Base-by-base conservation (phyloP, 805 yeast species). In the Candida nanaspora region DNA sequence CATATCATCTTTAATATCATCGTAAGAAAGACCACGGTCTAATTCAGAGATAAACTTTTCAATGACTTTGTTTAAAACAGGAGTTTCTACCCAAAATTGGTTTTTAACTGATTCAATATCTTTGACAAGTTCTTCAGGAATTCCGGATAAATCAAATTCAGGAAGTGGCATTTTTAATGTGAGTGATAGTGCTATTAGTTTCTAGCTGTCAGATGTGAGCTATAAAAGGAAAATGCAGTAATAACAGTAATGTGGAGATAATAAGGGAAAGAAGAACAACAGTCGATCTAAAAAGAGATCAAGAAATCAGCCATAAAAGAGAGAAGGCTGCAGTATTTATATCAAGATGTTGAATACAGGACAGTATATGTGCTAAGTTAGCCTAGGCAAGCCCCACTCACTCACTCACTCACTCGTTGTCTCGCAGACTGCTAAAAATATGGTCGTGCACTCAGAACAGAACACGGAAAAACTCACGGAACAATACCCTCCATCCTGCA, bases 11-110 rank as follows among this genome's bases (percentile, higher is more conserved):
- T 59, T 46, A 23, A 80, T 80, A 38, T 79, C 81, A 19, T 57
- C 52, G 49, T 69, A 68, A 39, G 69, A 57, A 47, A 70, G 61
- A 27, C 82, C 82, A 56, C 76, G 70, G 37, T 68, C 65, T 51
- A 76, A 64, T 54, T 76, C 82, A 35, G 59, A 49, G 41, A 72
- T 61, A 54, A 76, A 76, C 50, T 73, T 76, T 21, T 61, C 63
- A 46, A 76, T 68, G 57, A 76, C 66, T 36, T 61, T 49, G 42
- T 61, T 51, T 48, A 76, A 63, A 25, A 55, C 69, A 18, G 62
- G 69, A 15, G 65, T 63, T 15, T 72, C 50, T 32, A 71, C 69
- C 33, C 69, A 62, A 50, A 76, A 70, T 40, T 61, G 51, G 4
- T 59, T 46, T 46, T 73, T 70, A 40, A 65, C 51, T 21, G 37